Percentiles rank a stretch among this genome's conserved stretches.
phyloP scores from a whole-genome alignment of 2,329 filamentous ascomycete genomes.

The Stagonosporopsis vannaccii region DNA sequence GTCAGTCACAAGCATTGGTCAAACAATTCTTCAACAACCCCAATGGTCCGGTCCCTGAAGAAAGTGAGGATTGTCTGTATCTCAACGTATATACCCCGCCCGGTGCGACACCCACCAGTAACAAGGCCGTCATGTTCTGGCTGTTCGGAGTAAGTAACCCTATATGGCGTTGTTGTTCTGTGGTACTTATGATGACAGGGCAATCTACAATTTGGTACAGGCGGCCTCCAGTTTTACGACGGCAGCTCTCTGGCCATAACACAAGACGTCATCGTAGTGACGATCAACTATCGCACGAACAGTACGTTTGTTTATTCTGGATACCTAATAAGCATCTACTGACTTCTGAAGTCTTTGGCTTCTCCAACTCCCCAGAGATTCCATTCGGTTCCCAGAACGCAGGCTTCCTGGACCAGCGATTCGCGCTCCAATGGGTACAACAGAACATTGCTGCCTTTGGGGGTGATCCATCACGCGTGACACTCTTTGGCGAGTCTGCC shows the following conservation, averaged over 20 bases:
- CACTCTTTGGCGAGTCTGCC: conserved; percentile 48
- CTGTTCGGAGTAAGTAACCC: neutral
- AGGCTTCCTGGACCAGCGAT: conserved; percentile 62
- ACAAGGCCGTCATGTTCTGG: conserved; percentile 27
- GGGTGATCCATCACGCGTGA: conserved; percentile 57
- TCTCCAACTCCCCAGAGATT: conserved; percentile 29
- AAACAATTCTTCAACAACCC: conserved; percentile 21
- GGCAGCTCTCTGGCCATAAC: conserved; percentile 34
- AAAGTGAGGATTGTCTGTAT: conserved; percentile 50
- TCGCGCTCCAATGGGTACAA: conserved; percentile 61
- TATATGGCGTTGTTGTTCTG: neutral
- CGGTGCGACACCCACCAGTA: conserved; percentile 12
- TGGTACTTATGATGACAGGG: conserved; percentile 27
- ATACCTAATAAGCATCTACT: neutral
- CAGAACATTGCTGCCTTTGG: conserved; percentile 57
- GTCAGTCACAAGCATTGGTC: conserved; percentile 15
- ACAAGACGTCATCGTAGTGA: conserved; percentile 37
- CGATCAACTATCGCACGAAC: conserved; percentile 37
- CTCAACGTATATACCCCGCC: conserved; percentile 47
- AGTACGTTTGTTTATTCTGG: neutral
- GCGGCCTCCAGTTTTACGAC: conserved; percentile 25
- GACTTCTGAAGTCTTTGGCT: conserved; percentile 28
- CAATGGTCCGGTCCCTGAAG: conserved; percentile 19
- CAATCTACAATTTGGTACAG: conserved; percentile 31
- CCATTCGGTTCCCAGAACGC: conserved; percentile 49